These are phyloP conservation scores for Sordariomycetes sp. DNA, from an alignment of 2,329 filamentous ascomycete genomes.

Conservation along the genomic window DNA sequence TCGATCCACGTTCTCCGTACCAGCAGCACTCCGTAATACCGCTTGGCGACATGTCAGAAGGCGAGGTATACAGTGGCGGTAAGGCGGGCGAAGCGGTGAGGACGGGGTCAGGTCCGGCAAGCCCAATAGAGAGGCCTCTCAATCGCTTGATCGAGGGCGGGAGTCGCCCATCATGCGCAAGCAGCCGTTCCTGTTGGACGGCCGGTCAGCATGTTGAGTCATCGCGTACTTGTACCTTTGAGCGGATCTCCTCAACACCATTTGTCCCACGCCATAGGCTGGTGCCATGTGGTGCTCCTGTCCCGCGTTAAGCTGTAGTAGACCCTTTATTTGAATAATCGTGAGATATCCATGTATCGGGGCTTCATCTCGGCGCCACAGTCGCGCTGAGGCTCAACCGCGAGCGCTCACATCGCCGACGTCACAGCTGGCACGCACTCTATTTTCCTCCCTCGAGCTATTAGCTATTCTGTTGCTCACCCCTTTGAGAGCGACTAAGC, in stretches of 20 bases:
- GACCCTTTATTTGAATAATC: not conserved
- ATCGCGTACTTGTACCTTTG: not conserved
- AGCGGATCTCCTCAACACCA: not conserved
- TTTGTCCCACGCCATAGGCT: not conserved
- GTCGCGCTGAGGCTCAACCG: not conserved
- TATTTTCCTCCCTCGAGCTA: not conserved
- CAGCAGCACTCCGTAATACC: not conserved
- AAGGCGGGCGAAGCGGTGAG: not conserved
- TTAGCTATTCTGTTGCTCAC: not conserved
- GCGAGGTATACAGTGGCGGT: not conserved
- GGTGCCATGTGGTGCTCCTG: not conserved
- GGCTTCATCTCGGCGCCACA: not conserved
- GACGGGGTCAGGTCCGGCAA: not conserved
- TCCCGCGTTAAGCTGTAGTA: not conserved
- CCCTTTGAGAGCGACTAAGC: not conserved
- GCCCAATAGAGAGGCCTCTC: not conserved
- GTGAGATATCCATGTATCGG: not conserved
- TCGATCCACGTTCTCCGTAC: not conserved
- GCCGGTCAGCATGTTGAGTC: not conserved
- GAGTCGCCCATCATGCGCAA: not conserved
- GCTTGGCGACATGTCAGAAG: not conserved
- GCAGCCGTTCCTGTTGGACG: not conserved
- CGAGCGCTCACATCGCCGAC: not conserved
- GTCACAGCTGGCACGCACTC: not conserved
- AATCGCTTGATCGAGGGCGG: not conserved